Conservation (phyloP, 1,284 basidiomycete genomes). For the Uromyces viciae-fabae region DNA sequence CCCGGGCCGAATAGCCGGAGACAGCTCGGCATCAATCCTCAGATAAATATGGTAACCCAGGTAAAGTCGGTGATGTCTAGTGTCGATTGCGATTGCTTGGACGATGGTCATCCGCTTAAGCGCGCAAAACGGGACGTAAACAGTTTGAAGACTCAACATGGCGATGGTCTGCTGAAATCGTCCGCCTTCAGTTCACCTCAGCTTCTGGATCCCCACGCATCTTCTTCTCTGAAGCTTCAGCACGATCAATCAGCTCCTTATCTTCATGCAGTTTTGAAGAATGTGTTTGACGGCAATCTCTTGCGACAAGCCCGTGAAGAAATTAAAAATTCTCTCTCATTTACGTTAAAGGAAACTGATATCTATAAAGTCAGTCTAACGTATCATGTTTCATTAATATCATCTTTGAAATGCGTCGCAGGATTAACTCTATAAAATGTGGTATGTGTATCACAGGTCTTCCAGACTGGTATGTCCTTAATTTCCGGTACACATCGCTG, state of each 20-base stretch:
- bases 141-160: not conserved
- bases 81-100: not conserved
- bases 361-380: constrained; percentile 78
- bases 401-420: constrained; percentile 24
- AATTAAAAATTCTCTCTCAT: constrained; percentile 76
- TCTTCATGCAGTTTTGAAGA: constrained; percentile 29
- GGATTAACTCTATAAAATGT: not conserved
- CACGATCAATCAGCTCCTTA: constrained; percentile 30
- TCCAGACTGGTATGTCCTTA: constrained; percentile 26
- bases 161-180: not conserved
- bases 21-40: no score
- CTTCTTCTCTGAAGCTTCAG: constrained; percentile 21
- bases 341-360: constrained; percentile 95
- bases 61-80: not conserved
- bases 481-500: not conserved
- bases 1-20: no score
- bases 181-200: constrained; percentile 23
- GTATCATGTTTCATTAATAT: not conserved
- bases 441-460: constrained; percentile 18
- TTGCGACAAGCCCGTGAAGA: constrained; percentile 49
- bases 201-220: constrained; percentile 20
- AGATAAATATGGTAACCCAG: not conserved
- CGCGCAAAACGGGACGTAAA: not conserved
- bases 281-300: constrained; percentile 41
- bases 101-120: constrained; percentile 1